Base-by-base conservation (phyloP, 148 eudicot genomes). In the Rhododendron henanense region DNA sequence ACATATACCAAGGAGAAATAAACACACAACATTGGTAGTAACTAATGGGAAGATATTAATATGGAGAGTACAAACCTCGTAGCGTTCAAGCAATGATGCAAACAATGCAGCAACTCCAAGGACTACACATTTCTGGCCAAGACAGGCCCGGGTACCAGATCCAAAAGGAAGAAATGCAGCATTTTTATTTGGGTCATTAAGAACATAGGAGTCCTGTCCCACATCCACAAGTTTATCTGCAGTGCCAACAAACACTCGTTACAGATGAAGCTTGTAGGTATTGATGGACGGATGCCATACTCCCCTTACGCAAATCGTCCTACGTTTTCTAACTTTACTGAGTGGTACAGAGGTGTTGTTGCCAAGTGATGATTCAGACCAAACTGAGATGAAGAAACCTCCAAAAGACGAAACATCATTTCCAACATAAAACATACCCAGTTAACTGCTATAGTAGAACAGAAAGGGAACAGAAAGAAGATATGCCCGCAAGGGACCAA, bases 121-220 rank as follows among this genome's bases (percentile, higher is more conserved):
- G 84, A 91, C 76, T 23, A 89, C 89, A 63, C 91, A 85, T 81
- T 87, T 88, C 85, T 92, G 89, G 75, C 94, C 94, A 74, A 90
- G 86, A 69, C 94, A 92, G 82, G 91, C 88, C 80, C 93, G 92
- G 41, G 85, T 81, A 81, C 92, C 92, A 85, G 91, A 88, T 84
- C 94, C 94, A 82, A 92, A 91, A 13, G 94, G 87, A 69, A 92
- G 89, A 89, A 85, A 92, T 81, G 92, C 89, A 83, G 88, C 83
- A 82, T 86, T 88, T 90, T 89, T 87, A 59, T 59, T 45, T 51
- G 89, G 89, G 31, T 90, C 89, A 48, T 76, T 85, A 44, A 90
- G 63, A 55, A 86, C 53, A 63, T 86, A 90, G 2, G 92, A 83
- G 35, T 51, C 83, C 45, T 69, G 84, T 79, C 75, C 86, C 21